Base-by-base conservation (phyloP, 805 yeast species). In the Ogataea nakhonphanomensis region DNA sequence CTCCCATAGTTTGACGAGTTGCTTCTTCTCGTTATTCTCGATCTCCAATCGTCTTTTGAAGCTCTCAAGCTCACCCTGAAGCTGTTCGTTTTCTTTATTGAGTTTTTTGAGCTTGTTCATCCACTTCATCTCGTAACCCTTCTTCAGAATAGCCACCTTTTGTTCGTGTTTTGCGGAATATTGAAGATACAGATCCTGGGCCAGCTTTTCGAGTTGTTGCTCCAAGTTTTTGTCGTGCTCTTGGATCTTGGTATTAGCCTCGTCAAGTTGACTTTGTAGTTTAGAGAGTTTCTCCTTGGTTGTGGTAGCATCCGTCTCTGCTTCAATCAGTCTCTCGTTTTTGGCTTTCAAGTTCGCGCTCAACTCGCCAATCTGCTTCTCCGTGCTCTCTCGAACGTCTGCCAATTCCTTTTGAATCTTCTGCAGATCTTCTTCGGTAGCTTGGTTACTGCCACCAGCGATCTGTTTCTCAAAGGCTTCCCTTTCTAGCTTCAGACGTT, bases 111-210 rank as follows among this genome's bases (percentile, higher is more conserved):
- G 64, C 53, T 69, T 74, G 45, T 58, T 56, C 35, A 70, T 63
- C 69, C 74, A 76, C 51, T 74, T 78, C 24, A 65, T 62, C 50
- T 78, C 83, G 54, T 75, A 78, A 2, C 77, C 79, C 41, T 73
- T 71, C 55, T 77, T 81, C 53, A 81, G 64, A 24, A 77, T 73
- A 10, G 71, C 70, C 7, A 85, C 83, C 58, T 85, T 85, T 37
- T 76, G 74, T 46, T 81, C 86, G 54, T 86, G 95, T 55, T 86
- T 85, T 35, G 81, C 78, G 2, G 87, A 76, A 54, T 85, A 85
- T 55, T 82, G 89, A 27, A 75, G 69, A 53, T 84, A 84, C 8
- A 85, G 65, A 50, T 81, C 86, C 44, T 78, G 81, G 0, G 90
- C 85, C 33, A 84, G 62, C 46, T 77, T 74, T 46, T 79, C 78